phyloP scores from a whole-genome alignment of 2,329 filamentous ascomycete species.

The Scleromitrula shiraiana region DNA sequence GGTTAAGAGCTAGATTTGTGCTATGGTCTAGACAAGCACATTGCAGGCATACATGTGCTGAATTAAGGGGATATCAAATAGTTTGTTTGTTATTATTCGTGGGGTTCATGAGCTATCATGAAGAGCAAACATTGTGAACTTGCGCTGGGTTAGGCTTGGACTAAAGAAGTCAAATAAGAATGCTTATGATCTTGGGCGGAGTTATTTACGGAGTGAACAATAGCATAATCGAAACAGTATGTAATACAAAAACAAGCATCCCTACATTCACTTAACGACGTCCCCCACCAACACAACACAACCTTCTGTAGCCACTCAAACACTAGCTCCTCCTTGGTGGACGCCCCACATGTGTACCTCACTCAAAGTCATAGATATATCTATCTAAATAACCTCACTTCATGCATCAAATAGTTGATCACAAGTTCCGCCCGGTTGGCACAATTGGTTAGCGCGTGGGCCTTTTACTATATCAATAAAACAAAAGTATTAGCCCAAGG shows the following conservation, averaged over 20 bases:
- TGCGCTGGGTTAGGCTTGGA: too few species aligned
- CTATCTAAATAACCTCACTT: rapidly evolving
- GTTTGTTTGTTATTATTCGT: too few species aligned
- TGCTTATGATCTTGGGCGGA: neutral
- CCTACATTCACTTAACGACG: neutral
- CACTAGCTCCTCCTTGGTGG: neutral
- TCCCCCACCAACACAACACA: neutral
- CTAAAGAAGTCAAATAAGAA: too few species aligned
- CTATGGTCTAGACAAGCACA: neutral
- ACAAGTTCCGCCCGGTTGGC: neutral
- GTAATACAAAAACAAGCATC: neutral
- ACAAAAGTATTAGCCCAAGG: neutral
- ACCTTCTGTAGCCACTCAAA: neutral
- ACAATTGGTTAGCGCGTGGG: slow-evolving; percentile 11
- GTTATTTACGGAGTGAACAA: neutral
- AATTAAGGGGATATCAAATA: too few species aligned
- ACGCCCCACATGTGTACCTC: neutral
- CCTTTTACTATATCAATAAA: neutral
- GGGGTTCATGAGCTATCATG: too few species aligned
- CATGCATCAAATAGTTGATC: neutral
- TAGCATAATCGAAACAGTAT: neutral
- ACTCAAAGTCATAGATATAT: neutral
- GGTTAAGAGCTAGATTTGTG: neutral
- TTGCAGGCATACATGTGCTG: too few species aligned
- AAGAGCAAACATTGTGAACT: too few species aligned